Evolutionary conservation across 345 rosid genomes (phyloP).

Genomic region (Heritiera fomes): DNA sequence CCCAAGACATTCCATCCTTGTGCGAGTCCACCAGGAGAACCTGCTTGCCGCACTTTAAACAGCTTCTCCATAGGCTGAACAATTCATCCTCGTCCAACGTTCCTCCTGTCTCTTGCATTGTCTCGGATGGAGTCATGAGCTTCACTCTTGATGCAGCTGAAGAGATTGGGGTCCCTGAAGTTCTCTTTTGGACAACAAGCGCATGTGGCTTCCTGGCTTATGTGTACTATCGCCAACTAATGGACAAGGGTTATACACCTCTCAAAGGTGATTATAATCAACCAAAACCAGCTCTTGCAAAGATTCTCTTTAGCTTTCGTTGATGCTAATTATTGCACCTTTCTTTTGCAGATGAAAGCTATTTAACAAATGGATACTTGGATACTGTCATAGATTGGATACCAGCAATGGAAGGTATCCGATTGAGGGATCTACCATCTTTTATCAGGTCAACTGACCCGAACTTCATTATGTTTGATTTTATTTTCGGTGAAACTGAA

Average conservation of each 20-base stretch:
- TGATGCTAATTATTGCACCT: not conserved
- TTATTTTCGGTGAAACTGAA: conserved; percentile 8
- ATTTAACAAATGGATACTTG: conserved; percentile 47
- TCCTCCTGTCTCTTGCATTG: conserved; percentile 43
- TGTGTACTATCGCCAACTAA: conserved; percentile 28
- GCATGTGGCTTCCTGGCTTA: conserved; percentile 39
- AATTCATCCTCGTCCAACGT: not conserved
- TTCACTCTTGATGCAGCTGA: conserved; percentile 46
- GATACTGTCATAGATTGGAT: conserved; percentile 52
- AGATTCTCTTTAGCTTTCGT: not conserved
- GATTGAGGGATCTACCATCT: conserved; percentile 45
- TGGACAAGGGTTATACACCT: conserved; percentile 41
- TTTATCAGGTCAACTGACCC: conserved; percentile 45
- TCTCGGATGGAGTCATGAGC: conserved; percentile 45
- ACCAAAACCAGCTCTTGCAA: not conserved
- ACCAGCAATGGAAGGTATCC: conserved; percentile 41
- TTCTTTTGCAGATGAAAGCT: conserved; percentile 40
- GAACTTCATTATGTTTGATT: conserved; percentile 34
- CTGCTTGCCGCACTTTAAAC: conserved; percentile 36
- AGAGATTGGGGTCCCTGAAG: conserved; percentile 39
- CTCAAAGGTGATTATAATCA: conserved; percentile 40
- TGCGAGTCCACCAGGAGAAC: conserved; percentile 35
- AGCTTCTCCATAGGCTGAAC: conserved; percentile 36
- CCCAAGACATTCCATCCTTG: conserved; percentile 47
- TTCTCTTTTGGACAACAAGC: conserved; percentile 45